Evolutionary conservation across 2,329 filamentous ascomycete genomes (phyloP), one percentile per base, ranked within the genome.

Genomic region (Lasiodiplodia sp.): DNA sequence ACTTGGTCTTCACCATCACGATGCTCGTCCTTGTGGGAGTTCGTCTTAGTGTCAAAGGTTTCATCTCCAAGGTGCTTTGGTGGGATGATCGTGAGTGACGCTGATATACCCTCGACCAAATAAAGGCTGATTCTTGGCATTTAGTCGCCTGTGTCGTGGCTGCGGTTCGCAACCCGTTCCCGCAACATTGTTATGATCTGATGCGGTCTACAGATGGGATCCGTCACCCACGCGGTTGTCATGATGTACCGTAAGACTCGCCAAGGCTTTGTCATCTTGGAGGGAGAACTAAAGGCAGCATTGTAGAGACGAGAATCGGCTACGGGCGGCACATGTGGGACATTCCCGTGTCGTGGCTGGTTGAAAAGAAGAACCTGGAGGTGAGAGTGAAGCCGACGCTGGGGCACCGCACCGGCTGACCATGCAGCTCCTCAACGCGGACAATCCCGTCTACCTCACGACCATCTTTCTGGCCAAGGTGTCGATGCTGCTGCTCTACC

Each of bases 401-500:
- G 34, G 38, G 12, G 60, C 21, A 37, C 14, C 60, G 60, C 57
- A 25, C 31, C 18, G n/a, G 34, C 62, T 38, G 40, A 34, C n/a
- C 52, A 55, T 31, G 52, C n/a, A 67, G 64, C 34, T 67, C 21
- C 47, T 67, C 23, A 49, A 23, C 64, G 64, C 64, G 23, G 37
- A 57, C 64, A 67, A 67, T 23, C 18, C 37, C 34, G 40, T 53
- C 51, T 67, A 67, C 51, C 28, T 67, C 25, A 47, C 37, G 6
- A 25, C 23, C 34, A 49, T 67, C 34, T 57, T 57, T 16, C 28
- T 67, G 44, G 60, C 52, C 4, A 57, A 66, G 49, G 37, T 66
- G 44, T 69, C 44, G 31, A 69, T 66, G 31, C 51, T 63, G 21
- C 63, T 53, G 34, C 67, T 57, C 53, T 60, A 56, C 47, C 53